Base-by-base conservation (phyloP, 2,329 filamentous ascomycete species). In the Lecanosticta acicola region DNA sequence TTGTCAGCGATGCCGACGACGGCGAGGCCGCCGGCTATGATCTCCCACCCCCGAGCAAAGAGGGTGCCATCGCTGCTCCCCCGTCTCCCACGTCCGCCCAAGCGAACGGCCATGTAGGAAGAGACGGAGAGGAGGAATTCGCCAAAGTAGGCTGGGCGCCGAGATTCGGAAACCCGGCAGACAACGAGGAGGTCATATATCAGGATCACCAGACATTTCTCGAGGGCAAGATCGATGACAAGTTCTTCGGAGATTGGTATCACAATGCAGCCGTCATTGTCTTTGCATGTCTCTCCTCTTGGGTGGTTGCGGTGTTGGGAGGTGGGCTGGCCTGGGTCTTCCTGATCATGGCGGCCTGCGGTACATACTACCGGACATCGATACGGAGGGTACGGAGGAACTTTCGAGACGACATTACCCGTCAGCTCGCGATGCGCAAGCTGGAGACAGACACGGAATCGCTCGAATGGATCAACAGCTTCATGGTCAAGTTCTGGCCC, bases 401-500 rank as follows among this genome's bases (percentile, higher is more conserved):
- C 67, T 95, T 95, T 68, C 83, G 91, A 49, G 93, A 98, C 69
- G 93, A 98, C 63, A 79, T 98, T 56, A 84, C 84, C 49, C 84
- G 93, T 43, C 90, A 96, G 67, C 77, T 96, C 75, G 83, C 85
- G 10, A 86, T 96, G 68, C 84, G 84, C 67, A 86, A 79, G 60
- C 74, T 98, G 43, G 93, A 97, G 59, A 93, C 83, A 7, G 93
- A 98, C 58, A 82, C 81, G 19, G 93, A 98, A 69, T 93, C 86
- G 46, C 74, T 98, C 39, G 93, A 98, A 68, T 98, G 93, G 93
- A 97, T 98, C 68, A 98, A 98, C 75, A 94, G 88, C 59, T 98
- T 98, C 71, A 67, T 98, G 59, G 82, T 94, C 70, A 98, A 98
- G 67, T 98, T 98, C 72, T 98, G 93, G 93, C 93, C 93, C 51